A percentile compares a stretch with the other conserved stretches of the same genome.
phyloP scores from a whole-genome alignment of 2,329 filamentous ascomycete species.

The Colletotrichum camelliae region DNA sequence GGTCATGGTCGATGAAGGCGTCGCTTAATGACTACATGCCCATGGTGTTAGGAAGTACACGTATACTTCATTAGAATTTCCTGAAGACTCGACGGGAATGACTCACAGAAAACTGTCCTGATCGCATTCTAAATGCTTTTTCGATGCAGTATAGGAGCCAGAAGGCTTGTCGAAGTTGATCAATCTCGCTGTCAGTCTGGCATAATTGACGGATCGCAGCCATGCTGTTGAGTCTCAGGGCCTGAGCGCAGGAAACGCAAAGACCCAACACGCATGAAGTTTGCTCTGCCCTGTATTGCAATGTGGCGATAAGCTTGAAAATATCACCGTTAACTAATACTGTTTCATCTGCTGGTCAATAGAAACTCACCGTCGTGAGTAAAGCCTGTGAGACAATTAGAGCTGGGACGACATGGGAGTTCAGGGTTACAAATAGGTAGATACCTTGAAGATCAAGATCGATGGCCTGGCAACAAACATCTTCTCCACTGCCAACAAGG shows the following conservation, averaged over 20 bases:
- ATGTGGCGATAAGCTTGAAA: background rate
- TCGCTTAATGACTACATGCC: background rate
- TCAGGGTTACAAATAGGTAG: background rate
- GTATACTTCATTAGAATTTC: background rate
- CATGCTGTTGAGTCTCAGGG: background rate
- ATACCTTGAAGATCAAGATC: background rate
- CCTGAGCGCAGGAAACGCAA: background rate
- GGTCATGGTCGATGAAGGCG: background rate
- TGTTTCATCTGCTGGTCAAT: background rate
- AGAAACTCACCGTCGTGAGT: background rate
- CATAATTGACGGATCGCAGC: background rate
- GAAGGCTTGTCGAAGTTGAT: background rate
- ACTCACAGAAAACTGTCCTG: background rate
- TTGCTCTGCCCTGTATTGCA: background rate
- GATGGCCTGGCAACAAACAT: background rate
- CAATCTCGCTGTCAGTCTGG: background rate
- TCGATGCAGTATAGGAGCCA: background rate
- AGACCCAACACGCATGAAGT: background rate
- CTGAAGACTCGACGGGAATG: accelerated
- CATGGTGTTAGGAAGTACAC: background rate
- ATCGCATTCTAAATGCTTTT: background rate
- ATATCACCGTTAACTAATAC: background rate
- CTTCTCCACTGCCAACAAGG: background rate
- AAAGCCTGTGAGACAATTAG: background rate
- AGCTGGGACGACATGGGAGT: background rate